A percentile compares a stretch with the other conserved stretches of the same genome.
Conservation (phyloP, 805 yeast species). For the Schizosaccharomyces octosporus region DNA sequence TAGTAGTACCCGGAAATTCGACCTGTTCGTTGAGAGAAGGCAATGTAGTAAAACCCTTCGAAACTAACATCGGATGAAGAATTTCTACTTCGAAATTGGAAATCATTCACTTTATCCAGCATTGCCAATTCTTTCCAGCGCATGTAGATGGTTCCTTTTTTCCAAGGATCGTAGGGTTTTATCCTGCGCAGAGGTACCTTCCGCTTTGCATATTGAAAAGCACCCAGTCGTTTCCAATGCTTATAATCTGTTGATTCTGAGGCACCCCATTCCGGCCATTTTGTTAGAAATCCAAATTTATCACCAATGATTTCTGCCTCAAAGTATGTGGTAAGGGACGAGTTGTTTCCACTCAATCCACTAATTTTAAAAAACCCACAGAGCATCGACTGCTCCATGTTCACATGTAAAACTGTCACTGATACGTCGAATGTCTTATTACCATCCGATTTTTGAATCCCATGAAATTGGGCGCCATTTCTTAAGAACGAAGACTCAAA, state of each 20-base stretch:
- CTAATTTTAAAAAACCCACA: constrained; percentile 42
- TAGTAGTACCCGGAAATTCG: constrained; percentile 58
- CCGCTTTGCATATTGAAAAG: constrained; percentile 17
- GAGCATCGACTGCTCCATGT: constrained; percentile 25
- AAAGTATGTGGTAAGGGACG: constrained; percentile 45
- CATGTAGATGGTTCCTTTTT: constrained; percentile 37
- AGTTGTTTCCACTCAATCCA: constrained; percentile 34
- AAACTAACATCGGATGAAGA: constrained; percentile 42
- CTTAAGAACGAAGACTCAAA: constrained; percentile 22
- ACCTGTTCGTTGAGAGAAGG: constrained; percentile 56
- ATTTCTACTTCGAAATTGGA: constrained; percentile 20
- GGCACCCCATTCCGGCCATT: constrained; percentile 35
- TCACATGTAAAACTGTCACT: constrained; percentile 46
- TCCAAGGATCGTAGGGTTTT: constrained; percentile 7
- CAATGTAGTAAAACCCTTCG: constrained; percentile 78
- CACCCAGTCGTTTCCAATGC: constrained; percentile 39
- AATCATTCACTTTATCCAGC: constrained; percentile 36
- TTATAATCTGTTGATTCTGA: constrained; percentile 33
- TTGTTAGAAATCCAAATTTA: constrained; percentile 33
- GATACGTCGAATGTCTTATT: constrained; percentile 34
- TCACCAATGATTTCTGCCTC: constrained; percentile 46
- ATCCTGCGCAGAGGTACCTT: constrained; percentile 9
- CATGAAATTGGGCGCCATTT: constrained; percentile 37
- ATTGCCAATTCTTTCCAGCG: constrained; percentile 56
- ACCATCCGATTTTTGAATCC: constrained; percentile 47